phyloP scores from a whole-genome alignment of 805 yeast species.

The Candida gorgasii region DNA sequence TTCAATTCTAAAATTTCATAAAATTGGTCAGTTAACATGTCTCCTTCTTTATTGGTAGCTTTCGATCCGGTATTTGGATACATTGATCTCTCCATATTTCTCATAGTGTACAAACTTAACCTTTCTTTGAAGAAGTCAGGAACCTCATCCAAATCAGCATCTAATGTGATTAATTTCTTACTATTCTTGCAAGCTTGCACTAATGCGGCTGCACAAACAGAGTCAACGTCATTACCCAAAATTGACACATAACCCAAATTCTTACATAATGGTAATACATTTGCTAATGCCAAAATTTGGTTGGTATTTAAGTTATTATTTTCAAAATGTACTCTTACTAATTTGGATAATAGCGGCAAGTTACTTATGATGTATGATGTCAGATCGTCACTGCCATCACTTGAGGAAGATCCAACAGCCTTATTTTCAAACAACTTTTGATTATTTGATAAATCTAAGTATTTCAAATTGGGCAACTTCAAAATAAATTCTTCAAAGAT shows the following conservation, averaged over 20 bases:
- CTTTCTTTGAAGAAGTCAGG: constrained; percentile 66
- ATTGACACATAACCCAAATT: constrained; percentile 69
- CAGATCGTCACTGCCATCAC: background rate
- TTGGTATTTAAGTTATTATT: constrained; percentile 58
- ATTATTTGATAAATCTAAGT: constrained; percentile 75
- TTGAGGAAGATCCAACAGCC: background rate
- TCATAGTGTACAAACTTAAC: constrained; percentile 77
- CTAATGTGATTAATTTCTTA: constrained; percentile 63
- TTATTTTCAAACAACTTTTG: constrained; percentile 54
- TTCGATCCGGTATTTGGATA: constrained; percentile 19
- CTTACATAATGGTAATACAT: constrained; percentile 67
- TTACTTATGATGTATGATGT: constrained; percentile 58
- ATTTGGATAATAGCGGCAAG: constrained; percentile 65
- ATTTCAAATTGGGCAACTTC: constrained; percentile 58
- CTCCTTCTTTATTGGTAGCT: background rate
- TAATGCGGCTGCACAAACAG: constrained; percentile 62
- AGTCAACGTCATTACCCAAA: constrained; percentile 60
- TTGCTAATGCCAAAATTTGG: constrained; percentile 60
- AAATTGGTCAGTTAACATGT: constrained; percentile 27
- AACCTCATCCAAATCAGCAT: constrained; percentile 61
- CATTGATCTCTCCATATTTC: constrained; percentile 69
- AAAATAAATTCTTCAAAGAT: constrained; percentile 53
- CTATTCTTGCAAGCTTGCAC: constrained; percentile 70
- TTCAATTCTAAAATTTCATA: constrained; percentile 34
- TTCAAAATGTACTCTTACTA: constrained; percentile 72